A percentile compares a stretch with the other conserved stretches of the same genome.
Conservation (phyloP, 352 stramenopile genomes). For the Pythium periplocum region DNA sequence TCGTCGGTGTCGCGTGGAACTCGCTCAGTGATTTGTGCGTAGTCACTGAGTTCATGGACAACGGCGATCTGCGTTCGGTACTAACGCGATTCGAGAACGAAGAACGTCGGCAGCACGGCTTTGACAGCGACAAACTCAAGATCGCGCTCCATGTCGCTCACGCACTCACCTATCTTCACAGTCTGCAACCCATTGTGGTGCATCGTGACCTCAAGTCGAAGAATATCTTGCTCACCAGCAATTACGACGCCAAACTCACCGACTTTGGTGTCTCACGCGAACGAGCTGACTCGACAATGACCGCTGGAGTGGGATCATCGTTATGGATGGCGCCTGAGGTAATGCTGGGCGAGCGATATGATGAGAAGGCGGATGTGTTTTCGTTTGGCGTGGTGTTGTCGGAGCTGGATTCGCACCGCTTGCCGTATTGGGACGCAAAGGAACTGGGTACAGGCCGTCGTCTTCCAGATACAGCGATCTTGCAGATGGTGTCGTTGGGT, state of each 20-base stretch:
- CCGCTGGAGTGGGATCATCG: conserved; percentile 25
- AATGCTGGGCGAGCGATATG: conserved; percentile 37
- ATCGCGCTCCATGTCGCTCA: conserved; percentile 39
- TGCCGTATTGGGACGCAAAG: conserved; percentile 10
- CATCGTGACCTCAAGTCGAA: conserved; percentile 59
- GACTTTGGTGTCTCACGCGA: conserved; percentile 50
- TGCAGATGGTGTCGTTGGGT: conserved; percentile 42
- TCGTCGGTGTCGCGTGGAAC: conserved; percentile 19
- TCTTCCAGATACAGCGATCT: conserved; percentile 21
- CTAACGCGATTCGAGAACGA: conserved; percentile 6
- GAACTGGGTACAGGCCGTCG: conserved; percentile 1
- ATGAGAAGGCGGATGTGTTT: conserved; percentile 39
- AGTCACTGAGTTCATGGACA: conserved; percentile 27
- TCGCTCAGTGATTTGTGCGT: conserved; percentile 11
- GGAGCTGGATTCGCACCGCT: conserved; percentile 25
- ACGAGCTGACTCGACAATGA: conserved; percentile 37
- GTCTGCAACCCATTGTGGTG: conserved; percentile 29
- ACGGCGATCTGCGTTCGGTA: conserved; percentile 27
- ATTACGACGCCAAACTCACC: conserved; percentile 39
- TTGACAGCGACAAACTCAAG: conserved; percentile 21
- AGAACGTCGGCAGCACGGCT: conserved; percentile 1
- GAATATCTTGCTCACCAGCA: conserved; percentile 37
- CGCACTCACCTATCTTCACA: conserved; percentile 49
- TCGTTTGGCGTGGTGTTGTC: conserved; percentile 36
- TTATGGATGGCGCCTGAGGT: conserved; percentile 53